Conservation (phyloP, 2,329 filamentous ascomycete species). For the Periconia macrospinosa region DNA sequence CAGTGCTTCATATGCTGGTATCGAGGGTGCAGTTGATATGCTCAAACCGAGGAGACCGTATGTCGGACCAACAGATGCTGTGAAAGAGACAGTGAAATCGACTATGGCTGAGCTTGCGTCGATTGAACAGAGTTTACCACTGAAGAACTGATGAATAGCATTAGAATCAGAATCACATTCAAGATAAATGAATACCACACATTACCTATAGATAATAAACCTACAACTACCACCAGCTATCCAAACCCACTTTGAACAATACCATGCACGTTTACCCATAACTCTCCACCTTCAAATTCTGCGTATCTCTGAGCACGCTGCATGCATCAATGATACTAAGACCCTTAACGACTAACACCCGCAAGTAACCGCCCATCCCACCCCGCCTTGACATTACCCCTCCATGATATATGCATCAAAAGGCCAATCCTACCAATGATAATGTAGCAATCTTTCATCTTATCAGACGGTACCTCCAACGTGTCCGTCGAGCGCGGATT, state of each 20-base stretch:
- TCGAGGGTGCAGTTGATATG: constrained; percentile 29
- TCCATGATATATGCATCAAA: background rate
- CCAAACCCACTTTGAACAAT: background rate
- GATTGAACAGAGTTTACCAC: constrained; percentile 20
- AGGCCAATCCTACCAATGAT: background rate
- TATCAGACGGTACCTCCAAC: background rate
- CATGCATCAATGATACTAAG: no score
- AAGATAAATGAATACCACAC: background rate
- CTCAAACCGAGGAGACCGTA: constrained; percentile 21
- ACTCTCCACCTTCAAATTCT: background rate
- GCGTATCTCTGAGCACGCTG: background rate
- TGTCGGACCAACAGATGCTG: constrained; percentile 11
- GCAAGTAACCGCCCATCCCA: background rate
- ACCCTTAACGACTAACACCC: background rate
- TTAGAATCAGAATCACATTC: background rate
- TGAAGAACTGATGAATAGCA: constrained; percentile 1
- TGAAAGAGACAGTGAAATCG: constrained; percentile 14
- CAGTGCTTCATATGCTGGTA: constrained; percentile 59
- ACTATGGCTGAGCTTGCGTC: constrained; percentile 20
- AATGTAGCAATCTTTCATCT: background rate
- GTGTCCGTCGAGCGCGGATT: background rate
- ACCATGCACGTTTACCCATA: background rate
- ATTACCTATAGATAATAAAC: background rate
- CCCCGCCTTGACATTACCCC: background rate
- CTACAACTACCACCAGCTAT: background rate